Evolutionary conservation across 78 protist species (phyloP).

Genomic region (Dictyostelium firmibasis): DNA sequence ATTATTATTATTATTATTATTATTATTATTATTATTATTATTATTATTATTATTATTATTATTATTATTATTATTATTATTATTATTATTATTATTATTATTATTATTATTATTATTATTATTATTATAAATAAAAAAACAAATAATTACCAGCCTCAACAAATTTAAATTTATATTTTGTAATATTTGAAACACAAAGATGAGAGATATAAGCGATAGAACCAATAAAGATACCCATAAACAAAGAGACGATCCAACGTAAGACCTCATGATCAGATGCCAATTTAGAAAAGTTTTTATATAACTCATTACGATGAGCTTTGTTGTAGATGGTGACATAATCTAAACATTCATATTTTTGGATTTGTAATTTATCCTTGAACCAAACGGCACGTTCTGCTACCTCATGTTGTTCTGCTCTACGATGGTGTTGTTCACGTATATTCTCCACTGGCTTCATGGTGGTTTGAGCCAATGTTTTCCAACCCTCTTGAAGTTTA

Average conservation of each 20-base stretch:
- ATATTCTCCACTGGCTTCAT: constrained; percentile 38
- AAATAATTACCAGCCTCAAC: not conserved
- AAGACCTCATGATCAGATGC: constrained; percentile 41
- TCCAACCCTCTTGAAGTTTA: constrained; percentile 23
- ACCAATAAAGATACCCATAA: constrained; percentile 75
- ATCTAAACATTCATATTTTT: constrained; percentile 64
- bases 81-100: too few relatives aligned
- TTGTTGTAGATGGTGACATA: constrained; percentile 63
- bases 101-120: too few relatives aligned
- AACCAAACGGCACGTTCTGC: constrained; percentile 52
- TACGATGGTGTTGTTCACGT: constrained; percentile 1
- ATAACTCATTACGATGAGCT: constrained; percentile 59
- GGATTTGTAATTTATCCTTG: constrained; percentile 29
- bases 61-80: too few relatives aligned
- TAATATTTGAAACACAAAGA: constrained; percentile 21
- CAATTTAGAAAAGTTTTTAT: constrained; percentile 36
- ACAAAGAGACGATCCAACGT: constrained; percentile 67
- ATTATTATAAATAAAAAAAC: too few relatives aligned
- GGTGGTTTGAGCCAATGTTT: not conserved
- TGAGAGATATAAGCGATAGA: constrained; percentile 44
- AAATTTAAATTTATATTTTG: constrained; percentile 22
- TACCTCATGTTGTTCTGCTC: constrained; percentile 6
- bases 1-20: too few relatives aligned
- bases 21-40: not conserved
- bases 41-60: too few relatives aligned